Evolutionary conservation across 495 filamentous ascomycete species (phyloP), one percentile per base, ranked within the genome.

Genomic region (Penicillium antarcticum): DNA sequence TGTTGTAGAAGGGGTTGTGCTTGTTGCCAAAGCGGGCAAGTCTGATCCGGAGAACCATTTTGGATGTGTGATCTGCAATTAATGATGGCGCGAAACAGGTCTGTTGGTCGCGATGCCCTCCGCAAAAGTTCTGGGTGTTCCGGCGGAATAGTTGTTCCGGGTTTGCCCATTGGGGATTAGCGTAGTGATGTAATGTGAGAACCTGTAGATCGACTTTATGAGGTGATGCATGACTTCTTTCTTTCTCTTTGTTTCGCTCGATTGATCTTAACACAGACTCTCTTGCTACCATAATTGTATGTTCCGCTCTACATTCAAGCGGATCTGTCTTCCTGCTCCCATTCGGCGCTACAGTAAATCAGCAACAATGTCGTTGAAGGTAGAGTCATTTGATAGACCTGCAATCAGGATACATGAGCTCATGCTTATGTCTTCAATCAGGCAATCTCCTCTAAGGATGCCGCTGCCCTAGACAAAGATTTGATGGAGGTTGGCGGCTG

Each of bases 401-500:
- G 0, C 2, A 16, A 36, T 3, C 4, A 3, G 13, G 13, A 21
- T 19, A 18, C 42, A 18, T 18, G 10, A 9, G 5, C 23, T 55
- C 17, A 49, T 29, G 6, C n/a, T 1, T 14, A 2, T 2, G 56
- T 45, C 16, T 21, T 2, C 21, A n/a, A 13, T 11, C 45, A 96
- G 91, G 92, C 90, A 29, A 80, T 96, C 48, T 87, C 86, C 0
- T 87, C 91, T 26, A 91, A 92, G 68, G 88, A 89, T 60, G 92
- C 94, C 3, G 86, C 87, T 0, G 86, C 87, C 31, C 82, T 98
- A 4, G 94, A 98, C 67, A 83, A 87, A 66, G 94, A 98, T 58
- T 84, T 98, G 36, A 97, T 97, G 94, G 87, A 83, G 66, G 77
- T 82, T 16, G 92, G 95, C 3, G 94, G 87, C 17, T 98, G 92